phyloP scores from a whole-genome alignment of 805 yeast species.

The Candida koratica region DNA sequence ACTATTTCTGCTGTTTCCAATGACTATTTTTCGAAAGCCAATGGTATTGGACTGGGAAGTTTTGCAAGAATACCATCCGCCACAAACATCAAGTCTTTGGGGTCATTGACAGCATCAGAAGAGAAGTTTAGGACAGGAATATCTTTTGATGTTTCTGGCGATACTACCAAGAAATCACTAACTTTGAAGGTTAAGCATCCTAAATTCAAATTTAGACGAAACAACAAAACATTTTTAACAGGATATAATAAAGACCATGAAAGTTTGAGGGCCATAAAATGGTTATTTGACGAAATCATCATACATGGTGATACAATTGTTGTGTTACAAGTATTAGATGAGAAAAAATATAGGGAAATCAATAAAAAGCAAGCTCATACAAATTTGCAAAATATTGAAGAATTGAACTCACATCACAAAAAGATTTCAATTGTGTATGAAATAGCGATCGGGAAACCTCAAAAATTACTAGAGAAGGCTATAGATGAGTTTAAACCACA shows the following conservation, averaged over 20 bases:
- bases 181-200: constrained; percentile 42
- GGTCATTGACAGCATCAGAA: constrained; percentile 13
- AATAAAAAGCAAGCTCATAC: constrained; percentile 28
- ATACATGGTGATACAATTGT: constrained; percentile 42
- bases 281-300: constrained; percentile 44
- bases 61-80: constrained; percentile 9
- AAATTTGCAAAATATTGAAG: constrained; percentile 29
- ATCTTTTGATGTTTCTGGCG: constrained; percentile 35
- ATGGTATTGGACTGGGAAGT: constrained; percentile 4
- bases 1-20: constrained; percentile 12
- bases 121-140: constrained; percentile 24
- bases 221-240: constrained; percentile 39
- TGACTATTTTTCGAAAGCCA: constrained; percentile 12
- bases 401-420: constrained; percentile 31
- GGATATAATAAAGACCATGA: constrained; percentile 39
- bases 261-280: constrained; percentile 38
- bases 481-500: constrained; percentile 41
- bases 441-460: constrained; percentile 40
- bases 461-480: constrained; percentile 34
- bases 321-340: constrained; percentile 40
- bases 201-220: constrained; percentile 40
- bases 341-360: constrained; percentile 24
- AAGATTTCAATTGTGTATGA: constrained; percentile 39
- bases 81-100: constrained; percentile 13
- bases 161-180: constrained; percentile 30